A percentile compares a stretch with the other conserved stretches of the same genome.
These are phyloP conservation scores for Porphyrellus cyaneotinctus DNA, from an alignment of 768 basidiomycete genomes.

Conservation along the genomic window DNA sequence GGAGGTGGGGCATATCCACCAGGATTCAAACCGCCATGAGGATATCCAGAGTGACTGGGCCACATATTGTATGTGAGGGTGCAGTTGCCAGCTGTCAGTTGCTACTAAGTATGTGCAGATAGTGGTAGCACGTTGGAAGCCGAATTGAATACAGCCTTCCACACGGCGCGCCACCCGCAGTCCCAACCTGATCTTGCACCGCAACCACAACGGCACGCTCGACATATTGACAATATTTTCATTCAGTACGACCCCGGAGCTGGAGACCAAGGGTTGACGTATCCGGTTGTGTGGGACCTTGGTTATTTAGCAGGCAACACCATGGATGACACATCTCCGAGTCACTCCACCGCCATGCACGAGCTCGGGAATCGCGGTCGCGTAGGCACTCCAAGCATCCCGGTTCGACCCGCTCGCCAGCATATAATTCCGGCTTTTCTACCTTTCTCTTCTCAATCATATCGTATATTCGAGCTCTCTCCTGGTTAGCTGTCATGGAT, in stretches of 20 bases:
- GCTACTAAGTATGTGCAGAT: too few species aligned
- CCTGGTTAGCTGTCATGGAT: slow-evolving; percentile 5
- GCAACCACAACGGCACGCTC: too few species aligned
- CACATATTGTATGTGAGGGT: too few species aligned
- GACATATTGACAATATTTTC: too few species aligned
- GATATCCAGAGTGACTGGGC: too few species aligned
- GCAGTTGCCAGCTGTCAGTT: too few species aligned
- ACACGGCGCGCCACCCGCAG: too few species aligned
- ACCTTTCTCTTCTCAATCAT: background rate
- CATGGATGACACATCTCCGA: slow-evolving; percentile 7
- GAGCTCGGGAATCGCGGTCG: background rate
- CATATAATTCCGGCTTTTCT: slow-evolving; percentile 7
- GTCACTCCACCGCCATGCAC: background rate
- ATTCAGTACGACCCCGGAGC: too few species aligned
- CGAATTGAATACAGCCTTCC: too few species aligned
- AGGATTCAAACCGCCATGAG: too few species aligned
- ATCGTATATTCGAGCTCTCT: background rate
- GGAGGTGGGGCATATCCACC: slow-evolving; percentile 21
- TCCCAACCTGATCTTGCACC: too few species aligned
- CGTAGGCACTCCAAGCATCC: background rate
- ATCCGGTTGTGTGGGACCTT: slow-evolving; percentile 3
- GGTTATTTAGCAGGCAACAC: background rate
- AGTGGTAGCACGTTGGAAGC: too few species aligned
- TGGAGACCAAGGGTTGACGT: slow-evolving; percentile 15
- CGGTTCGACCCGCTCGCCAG: slow-evolving; percentile 7